Conservation (phyloP, 805 yeast genomes). For the Torulaspora franciscae region DNA sequence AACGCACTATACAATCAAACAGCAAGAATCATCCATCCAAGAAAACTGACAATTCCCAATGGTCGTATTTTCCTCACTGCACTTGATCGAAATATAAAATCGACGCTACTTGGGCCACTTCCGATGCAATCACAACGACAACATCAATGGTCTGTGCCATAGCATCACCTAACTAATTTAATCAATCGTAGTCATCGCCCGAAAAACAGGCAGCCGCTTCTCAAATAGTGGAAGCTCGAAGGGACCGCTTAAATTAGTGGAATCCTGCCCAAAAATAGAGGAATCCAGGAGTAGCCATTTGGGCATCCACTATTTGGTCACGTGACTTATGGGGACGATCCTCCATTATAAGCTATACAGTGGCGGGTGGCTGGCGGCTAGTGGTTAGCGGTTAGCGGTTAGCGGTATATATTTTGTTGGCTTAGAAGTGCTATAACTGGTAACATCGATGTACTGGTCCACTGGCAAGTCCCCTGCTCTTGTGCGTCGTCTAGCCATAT, state of each 20-base stretch:
- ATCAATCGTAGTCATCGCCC: background rate
- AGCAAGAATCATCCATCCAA: conserved; percentile 4
- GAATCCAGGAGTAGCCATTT: background rate
- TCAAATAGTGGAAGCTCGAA: conserved; percentile 3
- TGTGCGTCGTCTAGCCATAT: too few species aligned
- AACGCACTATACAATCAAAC: background rate
- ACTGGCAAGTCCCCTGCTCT: too few species aligned
- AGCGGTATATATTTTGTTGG: too few species aligned
- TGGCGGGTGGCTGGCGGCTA: background rate
- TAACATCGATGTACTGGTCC: too few species aligned
- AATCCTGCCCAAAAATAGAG: background rate
- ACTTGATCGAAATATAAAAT: conserved; percentile 7
- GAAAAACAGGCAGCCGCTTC: background rate
- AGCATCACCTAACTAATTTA: conserved; percentile 7
- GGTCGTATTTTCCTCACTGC: conserved; percentile 4
- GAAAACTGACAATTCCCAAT: conserved; percentile 4
- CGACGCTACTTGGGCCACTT: conserved; percentile 1
- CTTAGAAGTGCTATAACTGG: too few species aligned
- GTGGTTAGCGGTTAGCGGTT: background rate
- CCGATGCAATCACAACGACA: background rate
- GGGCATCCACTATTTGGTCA: background rate
- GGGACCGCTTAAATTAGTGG: background rate
- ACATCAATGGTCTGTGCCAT: background rate
- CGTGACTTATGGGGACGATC: background rate
- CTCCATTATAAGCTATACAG: background rate